phyloP scores from a whole-genome alignment of 495 filamentous ascomycete species.

The Aspergillus baeticus region DNA sequence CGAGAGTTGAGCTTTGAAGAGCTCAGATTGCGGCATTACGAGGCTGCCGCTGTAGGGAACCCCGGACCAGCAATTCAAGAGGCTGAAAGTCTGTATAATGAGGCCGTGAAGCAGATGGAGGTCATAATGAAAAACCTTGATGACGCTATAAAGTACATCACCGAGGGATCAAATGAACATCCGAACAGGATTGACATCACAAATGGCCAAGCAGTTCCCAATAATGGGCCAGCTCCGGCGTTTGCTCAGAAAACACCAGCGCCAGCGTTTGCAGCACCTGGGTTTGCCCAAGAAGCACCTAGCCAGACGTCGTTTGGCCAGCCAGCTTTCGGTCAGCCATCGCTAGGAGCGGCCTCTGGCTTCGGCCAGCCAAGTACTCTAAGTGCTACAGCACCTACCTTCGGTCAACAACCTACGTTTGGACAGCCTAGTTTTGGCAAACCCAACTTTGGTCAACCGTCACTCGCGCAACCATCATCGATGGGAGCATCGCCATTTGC shows the following conservation, averaged over 20 bases:
- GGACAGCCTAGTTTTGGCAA: slow-evolving; percentile 36
- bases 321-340: slow-evolving; percentile 36
- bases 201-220: slow-evolving; percentile 40
- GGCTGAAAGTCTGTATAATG: slow-evolving; percentile 54
- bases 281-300: slow-evolving; percentile 3
- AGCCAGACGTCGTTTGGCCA: slow-evolving; percentile 31
- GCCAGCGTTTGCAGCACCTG: slow-evolving; percentile 38
- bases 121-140: slow-evolving; percentile 62
- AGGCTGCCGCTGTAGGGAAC: slow-evolving; percentile 57
- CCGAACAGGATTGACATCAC: slow-evolving; percentile 78
- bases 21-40: slow-evolving; percentile 66
- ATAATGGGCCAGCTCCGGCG: slow-evolving; percentile 23
- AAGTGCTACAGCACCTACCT: slow-evolving; percentile 18
- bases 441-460: slow-evolving; percentile 27
- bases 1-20: slow-evolving; percentile 86
- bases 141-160: slow-evolving; percentile 70
- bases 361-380: slow-evolving; percentile 34
- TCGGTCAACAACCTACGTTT: slow-evolving; percentile 36
- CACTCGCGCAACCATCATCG: slow-evolving; percentile 13
- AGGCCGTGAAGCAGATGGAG: slow-evolving; percentile 68
- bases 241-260: slow-evolving; percentile 34
- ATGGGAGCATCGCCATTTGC: slow-evolving; percentile 29
- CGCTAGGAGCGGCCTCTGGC: slow-evolving; percentile 23
- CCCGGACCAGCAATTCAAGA: slow-evolving; percentile 64
- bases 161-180: slow-evolving; percentile 67